These are phyloP conservation scores for Pichia deserticola DNA, from an alignment of 805 yeast species.

Conservation along the genomic window DNA sequence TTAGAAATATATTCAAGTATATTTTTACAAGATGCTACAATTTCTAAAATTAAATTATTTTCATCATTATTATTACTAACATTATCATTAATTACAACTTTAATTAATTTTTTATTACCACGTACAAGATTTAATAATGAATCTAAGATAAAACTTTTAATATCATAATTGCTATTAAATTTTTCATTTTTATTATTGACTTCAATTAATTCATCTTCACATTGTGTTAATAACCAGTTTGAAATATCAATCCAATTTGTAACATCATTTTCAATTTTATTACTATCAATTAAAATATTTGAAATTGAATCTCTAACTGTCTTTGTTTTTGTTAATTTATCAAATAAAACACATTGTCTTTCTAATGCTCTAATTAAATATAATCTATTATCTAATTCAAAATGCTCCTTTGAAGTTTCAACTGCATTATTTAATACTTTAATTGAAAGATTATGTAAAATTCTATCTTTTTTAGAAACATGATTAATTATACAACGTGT, in stretches of 20 bases:
- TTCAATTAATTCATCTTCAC: slow-evolving; percentile 4
- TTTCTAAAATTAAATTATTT: neutral
- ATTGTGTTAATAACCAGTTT: slow-evolving; percentile 8
- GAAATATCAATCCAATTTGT: slow-evolving; percentile 7
- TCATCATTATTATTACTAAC: neutral
- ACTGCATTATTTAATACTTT: slow-evolving; percentile 40
- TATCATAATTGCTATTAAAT: slow-evolving; percentile 7
- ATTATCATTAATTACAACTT: neutral
- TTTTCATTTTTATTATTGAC: slow-evolving; percentile 8
- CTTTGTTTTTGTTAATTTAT: slow-evolving; percentile 66
- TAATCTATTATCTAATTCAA: slow-evolving; percentile 9
- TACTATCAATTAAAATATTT: neutral
- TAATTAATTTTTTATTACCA: slow-evolving; percentile 9
- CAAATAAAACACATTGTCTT: slow-evolving; percentile 63
- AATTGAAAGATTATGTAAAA: slow-evolving; percentile 60
- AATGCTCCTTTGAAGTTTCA: slow-evolving; percentile 22
- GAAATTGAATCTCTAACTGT: slow-evolving; percentile 42
- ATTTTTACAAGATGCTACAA: neutral
- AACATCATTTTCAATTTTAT: neutral
- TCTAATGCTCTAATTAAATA: slow-evolving; percentile 28
- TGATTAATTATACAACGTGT: slow-evolving; percentile 73
- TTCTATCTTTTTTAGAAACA: slow-evolving; percentile 54
- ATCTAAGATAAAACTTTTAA: slow-evolving; percentile 9
- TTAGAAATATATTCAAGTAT: slow-evolving; percentile 2
- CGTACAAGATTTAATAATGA: slow-evolving; percentile 7